A percentile compares a stretch with the other conserved stretches of the same genome.
Conservation (phyloP, 768 basidiomycete genomes). For the Calocybe indica region DNA sequence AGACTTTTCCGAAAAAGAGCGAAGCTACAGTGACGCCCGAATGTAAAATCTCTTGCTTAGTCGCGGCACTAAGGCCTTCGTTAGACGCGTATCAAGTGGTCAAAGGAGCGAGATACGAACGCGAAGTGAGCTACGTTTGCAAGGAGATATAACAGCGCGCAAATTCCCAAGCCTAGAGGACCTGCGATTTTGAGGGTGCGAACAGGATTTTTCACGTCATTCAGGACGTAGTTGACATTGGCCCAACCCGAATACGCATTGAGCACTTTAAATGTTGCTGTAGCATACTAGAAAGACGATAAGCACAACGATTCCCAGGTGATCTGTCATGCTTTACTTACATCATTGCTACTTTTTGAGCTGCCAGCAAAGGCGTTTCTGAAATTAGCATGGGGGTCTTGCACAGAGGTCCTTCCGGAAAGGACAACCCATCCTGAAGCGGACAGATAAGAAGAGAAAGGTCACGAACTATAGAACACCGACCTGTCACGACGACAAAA, state of each 20-base stretch:
- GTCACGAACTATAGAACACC: too few relatives aligned
- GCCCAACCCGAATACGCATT: conserved; percentile 55
- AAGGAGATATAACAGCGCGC: conserved; percentile 51
- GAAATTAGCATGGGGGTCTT: conserved; percentile 55
- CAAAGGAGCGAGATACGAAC: too few relatives aligned
- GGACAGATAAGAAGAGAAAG: too few relatives aligned
- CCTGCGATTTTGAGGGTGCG: conserved; percentile 61
- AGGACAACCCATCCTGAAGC: conserved; percentile 51
- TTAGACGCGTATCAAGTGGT: too few relatives aligned
- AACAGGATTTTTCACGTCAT: conserved; percentile 56
- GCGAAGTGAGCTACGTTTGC: conserved; percentile 66
- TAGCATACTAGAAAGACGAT: not conserved
- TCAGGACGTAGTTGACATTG: conserved; percentile 63
- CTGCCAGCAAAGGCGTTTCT: conserved; percentile 51
- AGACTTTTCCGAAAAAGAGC: conserved; percentile 62
- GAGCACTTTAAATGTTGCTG: conserved; percentile 30
- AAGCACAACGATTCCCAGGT: conserved; percentile 28
- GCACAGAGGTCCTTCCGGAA: conserved; percentile 48
- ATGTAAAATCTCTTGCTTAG: conserved; percentile 53
- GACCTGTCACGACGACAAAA: too few relatives aligned
- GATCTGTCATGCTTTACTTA: conserved; percentile 29
- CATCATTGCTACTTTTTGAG: conserved; percentile 39
- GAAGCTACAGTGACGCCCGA: conserved; percentile 61
- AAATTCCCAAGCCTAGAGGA: conserved; percentile 49
- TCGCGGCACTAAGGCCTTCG: conserved; percentile 32